Evolutionary conservation across 257 asterid genomes (phyloP), one percentile per base, ranked within the genome.

Genomic region (Handroanthus guayacan): DNA sequence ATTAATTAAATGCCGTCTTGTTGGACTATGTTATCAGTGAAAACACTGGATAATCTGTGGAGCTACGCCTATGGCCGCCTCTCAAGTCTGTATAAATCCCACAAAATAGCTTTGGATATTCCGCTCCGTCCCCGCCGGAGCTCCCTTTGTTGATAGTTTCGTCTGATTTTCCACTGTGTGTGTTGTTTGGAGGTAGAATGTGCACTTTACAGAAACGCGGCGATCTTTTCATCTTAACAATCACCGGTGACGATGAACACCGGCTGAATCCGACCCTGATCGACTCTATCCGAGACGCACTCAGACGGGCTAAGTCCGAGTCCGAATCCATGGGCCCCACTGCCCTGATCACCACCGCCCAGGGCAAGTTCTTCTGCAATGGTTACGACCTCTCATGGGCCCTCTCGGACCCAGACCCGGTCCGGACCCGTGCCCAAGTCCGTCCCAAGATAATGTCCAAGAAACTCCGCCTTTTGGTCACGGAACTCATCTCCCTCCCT

Each of bases 361-460:
- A 88, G 2, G 97, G 97, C 44, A 88, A 91, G 62, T 89, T 86
- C 83, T 91, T 86, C 89, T 86, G 92, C 85, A 91, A 86, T 63
- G 97, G 97, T 17, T 91, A 84, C 84, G 97, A 89, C 73, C 90
- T 89, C 5, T 18, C 69, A 0, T 89, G 97, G 97, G 87, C 90
- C 34, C 14, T 63, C 2, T 79, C 85, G 5, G 73, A 86, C 38
- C 76, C 47, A 3, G 78, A 78, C 65, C 82, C 80, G 47, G 51
- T 14, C 13, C 82, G 83, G 2, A 2, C 69, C 18, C 57, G 34
- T 52, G 51, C 52, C 18, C 57, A 2, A 38, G 11, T 13, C 51
- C 84, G 87, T 0, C 3, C 73, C 54, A 72, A 69, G 41, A n/a
- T 61, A 31, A 73, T 89, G 91, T 81, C 89, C 3, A 68, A 71